Base-by-base conservation (phyloP, 2,329 filamentous ascomycete genomes). In the Apiospora phragmitis region DNA sequence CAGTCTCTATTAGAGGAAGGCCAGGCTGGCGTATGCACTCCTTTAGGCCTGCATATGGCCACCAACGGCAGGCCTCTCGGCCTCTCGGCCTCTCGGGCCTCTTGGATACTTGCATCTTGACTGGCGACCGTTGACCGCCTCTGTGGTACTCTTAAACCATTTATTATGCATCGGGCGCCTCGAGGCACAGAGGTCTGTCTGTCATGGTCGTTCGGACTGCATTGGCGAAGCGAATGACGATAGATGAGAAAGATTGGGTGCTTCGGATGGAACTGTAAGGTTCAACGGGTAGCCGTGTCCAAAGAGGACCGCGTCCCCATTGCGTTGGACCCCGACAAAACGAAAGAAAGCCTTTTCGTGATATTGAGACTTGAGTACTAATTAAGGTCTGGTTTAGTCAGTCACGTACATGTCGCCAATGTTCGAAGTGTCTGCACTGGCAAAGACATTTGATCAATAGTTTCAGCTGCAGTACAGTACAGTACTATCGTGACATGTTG, bases 1-100 rank as follows among this genome's bases (percentile, higher is more conserved):
- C 35, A 49, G 47, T 69, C 62, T 67, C 72, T 74, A 80, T 80
- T 81, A 79, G 79, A 71, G 71, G 74, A 72, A 71, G 65, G 73
- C 59, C 65, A 72, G 72, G 80, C 81, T 82, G 79, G 81, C 81
- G 59, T 38, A 43, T 49, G 32, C 62, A 41, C 35, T 65, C 42
- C n/a, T 69, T 62, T 71, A 45, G 59, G 68, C 68, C 65, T 68
- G 51, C 35, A 65, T 68, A 68, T 67, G 42, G 38, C 35, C 35
- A 32, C 43, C 55, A 43, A 26, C 38, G 35, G 59, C 55, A 59
- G 62, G 14, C 29, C 32, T 62, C 26, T 18, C 12, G 18, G 21
- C 43, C 47, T 26, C 49, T n/a, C n/a, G n/a, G n/a, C n/a, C n/a
- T 35, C 18, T 62, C 55, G 38, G 55, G 55, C 55, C 55, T 62